Percentiles rank a stretch among this genome's conserved stretches.
Evolutionary conservation across 257 asterid genomes (phyloP).

Genomic region (Nicotiana otophora): DNA sequence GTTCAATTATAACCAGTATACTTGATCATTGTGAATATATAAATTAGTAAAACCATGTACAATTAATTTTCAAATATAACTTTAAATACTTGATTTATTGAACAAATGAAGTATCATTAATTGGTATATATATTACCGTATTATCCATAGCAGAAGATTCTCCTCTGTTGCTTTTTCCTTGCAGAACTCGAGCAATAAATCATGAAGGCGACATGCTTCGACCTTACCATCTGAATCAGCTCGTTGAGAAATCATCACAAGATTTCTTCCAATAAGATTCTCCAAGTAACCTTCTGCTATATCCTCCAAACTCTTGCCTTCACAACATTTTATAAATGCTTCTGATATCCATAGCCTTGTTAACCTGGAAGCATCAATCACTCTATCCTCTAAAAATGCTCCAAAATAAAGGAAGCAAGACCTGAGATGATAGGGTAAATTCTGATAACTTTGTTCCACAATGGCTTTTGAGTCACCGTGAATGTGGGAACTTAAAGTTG

Average conservation of each 20-base stretch:
- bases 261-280: constrained; percentile 13
- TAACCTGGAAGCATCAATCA: background rate
- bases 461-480: background rate
- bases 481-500: background rate
- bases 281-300: constrained; percentile 15
- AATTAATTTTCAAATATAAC: background rate
- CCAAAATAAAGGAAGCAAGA: constrained; percentile 4
- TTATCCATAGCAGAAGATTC: background rate
- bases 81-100: background rate
- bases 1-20: too few relatives aligned
- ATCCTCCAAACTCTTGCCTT: constrained; percentile 5
- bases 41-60: background rate
- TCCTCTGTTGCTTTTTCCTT: background rate
- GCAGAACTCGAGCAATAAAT: constrained; percentile 17
- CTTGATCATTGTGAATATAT: background rate
- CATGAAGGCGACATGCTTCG: constrained; percentile 13
- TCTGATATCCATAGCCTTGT: background rate
- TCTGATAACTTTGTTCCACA: background rate
- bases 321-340: background rate
- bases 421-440: background rate
- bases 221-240: background rate
- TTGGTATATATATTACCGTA: background rate
- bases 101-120: background rate
- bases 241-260: constrained; percentile 1
- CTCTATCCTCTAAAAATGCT: background rate